Evolutionary conservation across 2,329 filamentous ascomycete species (phyloP).

Genomic region (Epichloe gansuensis): DNA sequence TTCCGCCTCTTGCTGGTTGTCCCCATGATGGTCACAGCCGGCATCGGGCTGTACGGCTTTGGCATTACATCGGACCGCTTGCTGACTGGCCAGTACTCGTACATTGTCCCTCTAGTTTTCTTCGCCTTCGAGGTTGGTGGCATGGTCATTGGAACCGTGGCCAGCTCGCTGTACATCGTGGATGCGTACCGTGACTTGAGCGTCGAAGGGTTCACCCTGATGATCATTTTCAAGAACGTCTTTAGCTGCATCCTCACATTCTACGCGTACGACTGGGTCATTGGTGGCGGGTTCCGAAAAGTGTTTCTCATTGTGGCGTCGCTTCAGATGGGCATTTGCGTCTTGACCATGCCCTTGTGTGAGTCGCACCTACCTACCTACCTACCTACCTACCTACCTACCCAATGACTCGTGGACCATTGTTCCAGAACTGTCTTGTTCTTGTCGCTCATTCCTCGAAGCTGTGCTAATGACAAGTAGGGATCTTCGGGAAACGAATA

Average conservation of each 20-base stretch:
- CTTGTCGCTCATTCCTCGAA: no score
- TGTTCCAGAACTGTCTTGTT: no score
- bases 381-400: no score
- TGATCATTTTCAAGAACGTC: constrained; percentile 89
- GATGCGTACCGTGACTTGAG: constrained; percentile 82
- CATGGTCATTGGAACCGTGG: constrained; percentile 85
- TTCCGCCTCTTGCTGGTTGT: constrained; percentile 75
- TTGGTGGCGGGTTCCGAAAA: constrained; percentile 44
- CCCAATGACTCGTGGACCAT: no score
- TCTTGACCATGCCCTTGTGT: constrained; percentile 66
- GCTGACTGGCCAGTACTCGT: constrained; percentile 44
- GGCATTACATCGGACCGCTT: constrained; percentile 57
- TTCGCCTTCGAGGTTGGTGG: constrained; percentile 74
- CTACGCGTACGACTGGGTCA: constrained; percentile 73
- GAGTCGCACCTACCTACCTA: constrained; percentile 28
- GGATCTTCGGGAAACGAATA: constrained; percentile 67
- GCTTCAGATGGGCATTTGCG: constrained; percentile 66
- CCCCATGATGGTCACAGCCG: constrained; percentile 67
- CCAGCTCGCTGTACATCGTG: constrained; percentile 76
- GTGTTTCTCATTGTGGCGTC: constrained; percentile 59
- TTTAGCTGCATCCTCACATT: constrained; percentile 81
- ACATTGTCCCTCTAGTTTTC: constrained; percentile 65
- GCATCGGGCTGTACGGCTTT: constrained; percentile 73
- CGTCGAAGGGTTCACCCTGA: constrained; percentile 78
- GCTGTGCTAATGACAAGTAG: constrained; percentile 27